Evolutionary conservation across 352 stramenopile species (phyloP), one percentile per base, ranked within the genome.

Genomic region (Aphanomyces cochlioides): DNA sequence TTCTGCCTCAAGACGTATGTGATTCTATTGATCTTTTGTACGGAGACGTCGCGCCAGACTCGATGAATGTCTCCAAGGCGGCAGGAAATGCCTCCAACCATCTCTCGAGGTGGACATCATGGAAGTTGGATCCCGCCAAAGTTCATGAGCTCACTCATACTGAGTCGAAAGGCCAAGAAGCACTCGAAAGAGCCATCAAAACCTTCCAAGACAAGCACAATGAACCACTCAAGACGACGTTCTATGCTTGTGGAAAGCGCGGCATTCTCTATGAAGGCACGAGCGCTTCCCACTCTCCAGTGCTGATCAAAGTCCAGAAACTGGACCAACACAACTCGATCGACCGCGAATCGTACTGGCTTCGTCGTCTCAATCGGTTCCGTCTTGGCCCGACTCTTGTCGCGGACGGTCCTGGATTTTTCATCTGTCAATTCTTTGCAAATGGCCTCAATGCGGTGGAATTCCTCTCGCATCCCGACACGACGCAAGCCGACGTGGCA

Each of bases 391-490:
- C 84, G 1, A 73, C 34, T 34, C 74, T 92, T 7, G 37, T 85
- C 7, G 71, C 71, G 8, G 73, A 67, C 38, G 84, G 82, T 2
- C 50, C 61, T 10, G 82, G 82, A 2, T 92, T 82, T 79, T 78
- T 90, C 66, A 64, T 89, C 39, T 87, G 79, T 66, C 82, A 92
- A 65, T 69, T 69, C 50, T 79, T 79, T 2, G 67, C 88, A 7
- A 73, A 88, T 8, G 84, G 81, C 21, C 72, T 75, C 34, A 81
- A 90, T 47, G 77, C 87, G 53, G 80, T 92, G 28, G 84, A 82
- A 50, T 92, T 90, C 59, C 73, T 89, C 73, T 40, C 47, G 17
- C 3, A 74, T 73, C 21, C 81, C 79, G 13, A 75, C 75, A 39
- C 39, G 47, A 63, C 66, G 7, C n/a, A 48, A 5, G 19, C 2